Evolutionary conservation across 768 basidiomycete genomes (phyloP), one percentile per base, ranked within the genome.

Genomic region (Sarcomyxa edulis): DNA sequence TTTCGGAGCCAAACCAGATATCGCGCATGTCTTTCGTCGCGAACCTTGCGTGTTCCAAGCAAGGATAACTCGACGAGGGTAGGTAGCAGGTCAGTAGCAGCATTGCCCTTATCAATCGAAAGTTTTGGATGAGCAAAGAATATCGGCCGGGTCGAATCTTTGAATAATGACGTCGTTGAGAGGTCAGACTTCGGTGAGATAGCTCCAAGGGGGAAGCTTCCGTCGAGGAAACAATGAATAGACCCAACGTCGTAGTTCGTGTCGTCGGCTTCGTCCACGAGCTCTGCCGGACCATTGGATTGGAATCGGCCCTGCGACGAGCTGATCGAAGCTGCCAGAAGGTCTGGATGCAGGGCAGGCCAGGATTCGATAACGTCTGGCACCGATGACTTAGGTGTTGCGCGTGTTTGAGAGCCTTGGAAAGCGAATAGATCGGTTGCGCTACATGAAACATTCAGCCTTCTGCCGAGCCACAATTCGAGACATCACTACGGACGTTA

Each of bases 371-470:
- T 83, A 26, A 76, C 58, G 30, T 68, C 60, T n/a, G 86, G 85
- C 14, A 74, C 54, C 5, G 63, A 57, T 16, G 66, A 56, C 48
- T 69, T 70, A 29, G 61, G 58, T 19, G 54, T 54, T 22, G 66
- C 45, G 31, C 69, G 73, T 10, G 72, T 75, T 39, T 79, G 76
- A 7, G 76, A 74, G 26, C 78, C 79, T 60, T 87, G 82, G 53
- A 89, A 88, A 27, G 84, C 81, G 55, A 91, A 91, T 27, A 90
- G 60, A 60, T 89, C 82, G 39, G 80, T 80, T 6, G 82, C 81
- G 40, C 88, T 90, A 56, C 39, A 10, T 36, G 19, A 32, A 16
- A 30, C n/a, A n/a, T n/a, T 52, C 24, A 55, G 56, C 40, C 45
- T 29, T 40, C 34, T 37, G 24, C 27, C 34, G 22, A 9, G 26